Base-by-base conservation (phyloP, 495 filamentous ascomycete species). In the Glutinoglossum americanum region DNA sequence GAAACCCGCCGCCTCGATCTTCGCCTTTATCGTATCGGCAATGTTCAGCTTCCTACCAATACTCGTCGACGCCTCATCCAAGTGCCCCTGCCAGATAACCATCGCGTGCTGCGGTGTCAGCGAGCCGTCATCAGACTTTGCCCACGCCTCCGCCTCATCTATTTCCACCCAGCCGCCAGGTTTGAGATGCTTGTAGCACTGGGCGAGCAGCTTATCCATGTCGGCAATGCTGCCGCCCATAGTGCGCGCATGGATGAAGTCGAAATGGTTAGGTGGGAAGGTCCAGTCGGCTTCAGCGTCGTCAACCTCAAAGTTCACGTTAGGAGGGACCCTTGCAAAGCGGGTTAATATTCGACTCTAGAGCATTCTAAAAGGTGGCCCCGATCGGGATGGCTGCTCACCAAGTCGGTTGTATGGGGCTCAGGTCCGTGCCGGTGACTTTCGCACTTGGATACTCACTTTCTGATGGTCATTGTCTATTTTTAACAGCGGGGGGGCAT, bases 191-290 rank as follows among this genome's bases (percentile, higher is more conserved):
- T 41, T 41, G 13, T 51, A 47, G 7, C 80, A 74, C 37, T 78
- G 72, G 19, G 79, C 70, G 64, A 84, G 82, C 57, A 80, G 66
- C 59, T 71, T 81, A n/a, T 56, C 54, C 23, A n/a, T 1, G 15
- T 39, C 32, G 11, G 13, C 15, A 15, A 45, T 26, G n/a, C 15
- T 32, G 4, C 54, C 32, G 17, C 33, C 13, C n/a, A 56, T 37
- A 15, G 13, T 19, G n/a, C 54, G 32, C 39, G n/a, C 54, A 59
- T 83, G 80, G 57, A 85, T 74, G 63, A 72, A 83, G 67, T 83
- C 80, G 60, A 83, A 58, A 71, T n/a, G 67, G 71, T 54, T 74
- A 62, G 15, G 70, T 66, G 57, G n/a, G 26, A 56, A 58, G 17
- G 56, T 1, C 56, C 56, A 58, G 19, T 58, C 56, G 39, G 13